Evolutionary conservation across 2,329 filamentous ascomycete species (phyloP), one percentile per base, ranked within the genome.

Genomic region (Coleophoma cylindrospora): DNA sequence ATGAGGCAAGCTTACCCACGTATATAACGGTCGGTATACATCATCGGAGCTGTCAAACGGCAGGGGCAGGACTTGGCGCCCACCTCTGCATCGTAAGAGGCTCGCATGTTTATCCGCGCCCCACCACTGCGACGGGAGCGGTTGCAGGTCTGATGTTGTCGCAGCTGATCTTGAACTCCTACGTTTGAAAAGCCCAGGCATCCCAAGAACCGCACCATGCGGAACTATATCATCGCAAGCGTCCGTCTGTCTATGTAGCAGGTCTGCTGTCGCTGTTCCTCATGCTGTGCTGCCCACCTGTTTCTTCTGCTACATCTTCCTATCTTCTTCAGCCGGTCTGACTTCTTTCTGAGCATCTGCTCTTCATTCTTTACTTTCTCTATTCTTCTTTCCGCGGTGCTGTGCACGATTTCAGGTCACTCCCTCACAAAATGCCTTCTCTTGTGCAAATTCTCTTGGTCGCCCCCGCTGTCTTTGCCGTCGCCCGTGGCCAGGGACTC

Each of bases 391-490:
- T 34, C 37, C 40, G 12, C n/a, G 12, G 45, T 51, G 50, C 46
- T 51, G 46, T 51, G 45, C 45, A 54, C 45, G 34, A 34, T 41
- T 51, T 21, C 43, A 34, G 13, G 34, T 32, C 40, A 49, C 19
- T 41, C 45, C 14, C 40, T 22, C 14, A 17, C 47, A 54, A 50
- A 15, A 56, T 56, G 54, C 52, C 52, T 52, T 56, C 54, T 27
- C 19, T 56, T 27, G 34, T 21, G 37, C 43, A 32, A 17, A 43
- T 54, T 27, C 36, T 52, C 32, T 22, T 44, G 12, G 19, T 46
- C 17, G 38, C 50, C 19, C 44, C 52, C 11, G 46, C 46, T 27
- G 8, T 51, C 10, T 45, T 51, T 15, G 48, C 50, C 3, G 45
- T 53, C 15, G 52, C 47, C 17, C 21, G 40, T 41, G 48, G 33